Percentiles rank a stretch among this genome's conserved stretches.
Evolutionary conservation across 179 eudicot genomes (phyloP).

Genomic region (Spinacia oleracea): DNA sequence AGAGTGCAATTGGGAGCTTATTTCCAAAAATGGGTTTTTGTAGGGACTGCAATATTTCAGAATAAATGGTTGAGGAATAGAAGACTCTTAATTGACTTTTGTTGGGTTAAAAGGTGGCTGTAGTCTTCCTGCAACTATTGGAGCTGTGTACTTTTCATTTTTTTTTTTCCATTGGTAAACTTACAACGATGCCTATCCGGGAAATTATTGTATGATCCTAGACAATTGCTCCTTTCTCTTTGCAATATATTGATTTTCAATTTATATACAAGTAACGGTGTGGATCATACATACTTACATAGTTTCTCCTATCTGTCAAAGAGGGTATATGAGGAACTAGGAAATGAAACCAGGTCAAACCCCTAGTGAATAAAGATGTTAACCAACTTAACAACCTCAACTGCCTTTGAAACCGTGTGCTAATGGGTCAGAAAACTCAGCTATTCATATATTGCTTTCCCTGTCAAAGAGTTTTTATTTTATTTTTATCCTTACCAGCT

Average conservation of each 20-base stretch:
- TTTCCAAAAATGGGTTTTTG: neutral
- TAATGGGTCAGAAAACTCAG: neutral
- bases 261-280: neutral
- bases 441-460: neutral
- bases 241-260: neutral
- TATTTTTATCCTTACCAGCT: neutral
- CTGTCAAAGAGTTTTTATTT: neutral
- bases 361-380: neutral
- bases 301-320: neutral
- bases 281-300: neutral
- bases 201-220: neutral
- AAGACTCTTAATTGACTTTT: neutral
- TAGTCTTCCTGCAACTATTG: neutral
- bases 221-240: neutral
- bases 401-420: neutral
- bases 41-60: neutral
- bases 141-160: neutral
- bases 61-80: neutral
- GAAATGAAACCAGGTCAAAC: neutral
- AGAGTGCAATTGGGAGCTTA: neutral
- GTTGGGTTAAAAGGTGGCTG: neutral
- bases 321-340: neutral
- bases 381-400: no score
- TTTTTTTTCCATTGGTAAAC: neutral
- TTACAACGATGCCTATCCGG: neutral